Percentiles rank a stretch among this genome's conserved stretches.
These are phyloP conservation scores for Cladosporium cucumerinum DNA, from an alignment of 2,329 filamentous ascomycete genomes.

Conservation along the genomic window DNA sequence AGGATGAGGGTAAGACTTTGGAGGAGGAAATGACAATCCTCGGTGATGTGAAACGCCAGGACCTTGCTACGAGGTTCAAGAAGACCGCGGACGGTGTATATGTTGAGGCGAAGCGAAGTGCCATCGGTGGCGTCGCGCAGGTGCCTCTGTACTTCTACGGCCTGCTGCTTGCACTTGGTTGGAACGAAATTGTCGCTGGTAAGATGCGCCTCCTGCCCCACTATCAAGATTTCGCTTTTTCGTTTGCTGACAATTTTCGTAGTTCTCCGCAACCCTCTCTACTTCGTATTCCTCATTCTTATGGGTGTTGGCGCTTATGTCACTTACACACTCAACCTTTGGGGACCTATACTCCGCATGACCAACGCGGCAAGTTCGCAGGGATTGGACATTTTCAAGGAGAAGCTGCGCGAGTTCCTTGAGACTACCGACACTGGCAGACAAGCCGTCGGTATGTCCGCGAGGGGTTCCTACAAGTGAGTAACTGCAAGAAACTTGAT, in stretches of 20 bases:
- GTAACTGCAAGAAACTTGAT: neutral
- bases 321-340: slow-evolving; percentile 89
- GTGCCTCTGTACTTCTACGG: slow-evolving; percentile 94
- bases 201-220: slow-evolving; percentile 38
- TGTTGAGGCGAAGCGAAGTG: slow-evolving; percentile 94
- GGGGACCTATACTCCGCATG: slow-evolving; percentile 96
- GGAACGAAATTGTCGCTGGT: slow-evolving; percentile 97
- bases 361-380: slow-evolving; percentile 82
- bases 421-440: slow-evolving; percentile 81
- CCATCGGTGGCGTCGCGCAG: slow-evolving; percentile 91
- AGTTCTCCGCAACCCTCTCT: slow-evolving; percentile 91
- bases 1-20: slow-evolving; percentile 80
- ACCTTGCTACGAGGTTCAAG: slow-evolving; percentile 92
- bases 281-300: slow-evolving; percentile 85
- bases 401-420: slow-evolving; percentile 84
- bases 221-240: neutral
- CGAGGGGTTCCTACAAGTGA: slow-evolving; percentile 44
- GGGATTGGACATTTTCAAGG: slow-evolving; percentile 86
- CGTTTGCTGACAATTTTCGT: slow-evolving; percentile 19
- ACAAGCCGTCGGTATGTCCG: slow-evolving; percentile 72
- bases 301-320: slow-evolving; percentile 75
- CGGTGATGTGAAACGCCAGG: slow-evolving; percentile 82
- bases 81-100: slow-evolving; percentile 98
- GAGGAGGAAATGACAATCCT: slow-evolving; percentile 97
- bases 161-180: slow-evolving; percentile 83